These are phyloP conservation scores for Candida hispaniensis DNA, from an alignment of 805 yeast genomes.

Conservation along the genomic window DNA sequence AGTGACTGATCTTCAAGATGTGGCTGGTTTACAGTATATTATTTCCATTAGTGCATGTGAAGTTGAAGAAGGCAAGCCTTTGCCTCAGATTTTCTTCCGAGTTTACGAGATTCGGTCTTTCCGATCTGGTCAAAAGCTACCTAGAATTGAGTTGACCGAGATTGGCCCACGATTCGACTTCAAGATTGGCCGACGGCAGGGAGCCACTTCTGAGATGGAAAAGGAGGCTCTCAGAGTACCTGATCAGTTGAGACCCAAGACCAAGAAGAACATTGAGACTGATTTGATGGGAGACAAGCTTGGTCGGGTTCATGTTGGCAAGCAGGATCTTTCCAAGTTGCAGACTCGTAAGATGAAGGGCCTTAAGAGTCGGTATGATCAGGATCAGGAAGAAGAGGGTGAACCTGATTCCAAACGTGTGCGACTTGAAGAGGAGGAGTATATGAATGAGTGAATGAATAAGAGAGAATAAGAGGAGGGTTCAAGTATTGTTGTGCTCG, in stretches of 20 bases:
- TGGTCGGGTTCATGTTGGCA: conserved; percentile 92
- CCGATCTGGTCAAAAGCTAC: conserved; percentile 72
- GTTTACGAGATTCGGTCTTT: conserved; percentile 78
- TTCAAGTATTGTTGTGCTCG: too few relatives aligned
- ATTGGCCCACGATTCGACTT: conserved; percentile 94
- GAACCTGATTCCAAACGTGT: conserved; percentile 29
- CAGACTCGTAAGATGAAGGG: conserved; percentile 99
- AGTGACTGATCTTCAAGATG: conserved; percentile 71
- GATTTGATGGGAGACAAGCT: conserved; percentile 93
- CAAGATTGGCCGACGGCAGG: conserved; percentile 74
- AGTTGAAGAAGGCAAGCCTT: conserved; percentile 55
- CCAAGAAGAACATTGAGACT: conserved; percentile 77
- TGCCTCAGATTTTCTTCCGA: conserved; percentile 81
- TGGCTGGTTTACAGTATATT: conserved; percentile 87
- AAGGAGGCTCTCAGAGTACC: conserved; percentile 80
- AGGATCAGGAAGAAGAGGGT: conserved; percentile 45
- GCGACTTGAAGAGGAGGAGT: conserved; percentile 18
- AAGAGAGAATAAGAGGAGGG: too few relatives aligned
- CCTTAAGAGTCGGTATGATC: conserved; percentile 77
- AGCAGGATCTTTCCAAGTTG: conserved; percentile 78
- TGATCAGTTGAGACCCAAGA: conserved; percentile 68
- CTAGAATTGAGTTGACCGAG: conserved; percentile 89
- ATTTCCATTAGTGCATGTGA: conserved; percentile 72
- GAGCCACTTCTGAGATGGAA: conserved; percentile 77
- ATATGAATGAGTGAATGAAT: too few relatives aligned